Evolutionary conservation across 371 early-diverging fungal genomes (phyloP).

Genomic region (Saksenaea vasiformis): DNA sequence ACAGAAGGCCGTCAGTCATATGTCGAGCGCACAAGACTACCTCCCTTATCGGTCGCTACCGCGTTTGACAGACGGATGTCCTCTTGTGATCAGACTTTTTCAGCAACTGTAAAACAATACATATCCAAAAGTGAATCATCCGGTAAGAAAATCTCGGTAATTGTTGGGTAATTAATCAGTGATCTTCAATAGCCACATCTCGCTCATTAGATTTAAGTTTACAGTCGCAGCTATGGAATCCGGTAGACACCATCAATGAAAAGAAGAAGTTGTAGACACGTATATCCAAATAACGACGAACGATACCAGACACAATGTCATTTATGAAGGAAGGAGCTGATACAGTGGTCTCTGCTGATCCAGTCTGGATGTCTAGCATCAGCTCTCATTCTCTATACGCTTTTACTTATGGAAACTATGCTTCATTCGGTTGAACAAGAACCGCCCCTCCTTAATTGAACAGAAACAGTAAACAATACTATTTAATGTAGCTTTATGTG

Average conservation of each 20-base stretch:
- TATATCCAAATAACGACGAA: background rate
- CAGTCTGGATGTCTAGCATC: background rate
- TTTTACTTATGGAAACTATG: background rate
- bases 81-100: background rate
- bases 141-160: background rate
- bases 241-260: background rate
- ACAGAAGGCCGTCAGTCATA: background rate
- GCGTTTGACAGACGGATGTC: background rate
- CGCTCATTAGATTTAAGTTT: background rate
- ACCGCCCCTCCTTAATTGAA: no score
- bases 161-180: background rate
- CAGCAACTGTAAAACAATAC: background rate
- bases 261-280: background rate
- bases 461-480: no score
- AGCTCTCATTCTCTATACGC: background rate
- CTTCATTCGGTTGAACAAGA: no score
- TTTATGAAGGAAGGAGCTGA: background rate
- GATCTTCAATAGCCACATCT: background rate
- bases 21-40: background rate
- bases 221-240: background rate
- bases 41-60: background rate
- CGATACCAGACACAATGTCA: background rate
- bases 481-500: no score
- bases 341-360: background rate
- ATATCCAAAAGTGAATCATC: background rate